Evolutionary conservation across 2,329 filamentous ascomycete genomes (phyloP), one percentile per base, ranked within the genome.

Genomic region (Epichloe bromicola): DNA sequence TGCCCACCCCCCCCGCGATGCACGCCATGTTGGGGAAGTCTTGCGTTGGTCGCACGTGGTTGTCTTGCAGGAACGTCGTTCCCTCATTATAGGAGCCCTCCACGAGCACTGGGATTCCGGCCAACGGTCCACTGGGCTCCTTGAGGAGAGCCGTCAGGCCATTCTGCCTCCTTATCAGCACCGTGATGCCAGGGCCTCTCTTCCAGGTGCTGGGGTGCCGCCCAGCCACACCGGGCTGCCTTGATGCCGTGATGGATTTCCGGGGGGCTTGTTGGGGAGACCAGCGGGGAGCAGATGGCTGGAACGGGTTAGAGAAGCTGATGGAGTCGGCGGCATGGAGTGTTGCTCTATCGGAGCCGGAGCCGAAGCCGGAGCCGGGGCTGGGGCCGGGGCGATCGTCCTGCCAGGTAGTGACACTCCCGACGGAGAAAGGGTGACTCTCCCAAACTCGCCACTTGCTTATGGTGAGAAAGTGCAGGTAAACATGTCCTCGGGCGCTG

Each of bases 361-460:
- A 23, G 23, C 23, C 23, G 23, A 6, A 23, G 23, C 23, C 23
- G 23, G 23, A 1, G 23, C 23, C 19, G 23, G 23, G 5, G 23
- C 23, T 17, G 15, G 17, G 20, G 15, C 10, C 10, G 15, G 39
- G 17, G 39, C 12, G 10, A 8, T 19, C 19, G 19, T 19, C 17
- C 19, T 17, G 19, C 39, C 39, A 41, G 17, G 39, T 41, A 23
- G 39, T 41, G 39, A 41, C 39, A 23, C 39, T 41, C 7, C 39
- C 46, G 12, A 48, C 30, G 12, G 46, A 48, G 48, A 69, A 66
- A 4, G 67, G 66, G 43, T 68, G 66, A 19, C 55, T 66, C 45
- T 67, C 65, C 66, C 66, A 69, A 48, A 68, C 56, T 1, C 59
- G 54, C 65, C 67, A 67, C 17, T 41, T 41, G 37, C 58, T 56